Conservation (phyloP, 2,329 filamentous ascomycete genomes). For the Fusarium sp. region DNA sequence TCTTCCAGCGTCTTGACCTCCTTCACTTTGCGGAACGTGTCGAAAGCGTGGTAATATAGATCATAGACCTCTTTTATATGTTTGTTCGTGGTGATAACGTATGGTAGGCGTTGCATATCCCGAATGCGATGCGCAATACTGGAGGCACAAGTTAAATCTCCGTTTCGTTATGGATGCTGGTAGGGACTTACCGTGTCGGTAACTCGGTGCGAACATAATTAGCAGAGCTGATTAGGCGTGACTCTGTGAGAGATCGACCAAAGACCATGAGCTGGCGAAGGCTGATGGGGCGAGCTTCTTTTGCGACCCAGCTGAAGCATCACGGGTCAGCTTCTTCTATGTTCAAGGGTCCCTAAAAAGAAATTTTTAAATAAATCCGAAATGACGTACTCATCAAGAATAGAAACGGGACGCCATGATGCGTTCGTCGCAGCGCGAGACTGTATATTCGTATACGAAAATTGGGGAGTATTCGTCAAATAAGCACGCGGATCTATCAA, state of each 20-base stretch:
- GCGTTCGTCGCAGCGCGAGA: slow-evolving; percentile 47
- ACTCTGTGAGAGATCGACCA: slow-evolving; percentile 90
- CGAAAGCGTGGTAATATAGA: slow-evolving; percentile 96
- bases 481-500: slow-evolving; percentile 43
- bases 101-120: slow-evolving; percentile 96
- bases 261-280: slow-evolving; percentile 97
- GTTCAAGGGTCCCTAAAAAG: not conserved
- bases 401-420: slow-evolving; percentile 72
- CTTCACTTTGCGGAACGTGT: slow-evolving; percentile 84
- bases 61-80: slow-evolving; percentile 97
- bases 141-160: slow-evolving; percentile 28
- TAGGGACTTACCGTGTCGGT: slow-evolving; percentile 67
- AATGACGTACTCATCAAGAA: slow-evolving; percentile 70
- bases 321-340: slow-evolving; percentile 32
- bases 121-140: slow-evolving; percentile 93
- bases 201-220: slow-evolving; percentile 98
- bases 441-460: slow-evolving; percentile 28
- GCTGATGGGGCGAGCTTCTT: slow-evolving; percentile 94
- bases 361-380: not conserved
- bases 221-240: slow-evolving; percentile 89
- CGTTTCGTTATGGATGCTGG: not conserved
- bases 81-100: slow-evolving; percentile 93
- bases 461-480: slow-evolving; percentile 21
- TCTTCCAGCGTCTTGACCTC: slow-evolving; percentile 89
- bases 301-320: slow-evolving; percentile 83